Conservation (phyloP, 768 basidiomycete species). For the Tylopilus sp. region DNA sequence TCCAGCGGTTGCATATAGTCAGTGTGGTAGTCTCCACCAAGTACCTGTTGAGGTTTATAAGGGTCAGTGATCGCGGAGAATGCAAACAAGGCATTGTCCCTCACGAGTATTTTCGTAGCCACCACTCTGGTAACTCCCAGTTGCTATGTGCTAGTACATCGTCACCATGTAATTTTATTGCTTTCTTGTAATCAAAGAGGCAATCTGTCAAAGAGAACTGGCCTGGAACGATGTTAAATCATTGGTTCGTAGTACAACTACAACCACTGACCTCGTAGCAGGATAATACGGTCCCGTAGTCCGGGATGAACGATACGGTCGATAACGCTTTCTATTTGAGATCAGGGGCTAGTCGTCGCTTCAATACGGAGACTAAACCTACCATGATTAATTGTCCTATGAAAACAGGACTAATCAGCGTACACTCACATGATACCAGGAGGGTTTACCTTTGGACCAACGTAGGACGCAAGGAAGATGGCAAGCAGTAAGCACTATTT, state of each 20-base stretch:
- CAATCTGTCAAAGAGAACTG: conserved; percentile 81
- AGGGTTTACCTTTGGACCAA: conserved; percentile 69
- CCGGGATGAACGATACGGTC: conserved; percentile 89
- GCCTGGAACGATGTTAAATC: conserved; percentile 39
- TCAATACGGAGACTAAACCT: conserved; percentile 14
- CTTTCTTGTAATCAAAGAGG: conserved; percentile 64
- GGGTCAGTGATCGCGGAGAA: not conserved
- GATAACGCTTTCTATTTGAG: conserved; percentile 73
- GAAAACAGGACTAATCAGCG: conserved; percentile 5
- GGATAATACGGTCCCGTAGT: conserved; percentile 86
- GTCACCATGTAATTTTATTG: conserved; percentile 80
- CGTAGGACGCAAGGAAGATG: conserved; percentile 83
- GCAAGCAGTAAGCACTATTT: conserved; percentile 84
- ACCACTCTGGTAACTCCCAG: conserved; percentile 86
- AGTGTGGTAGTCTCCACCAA: conserved; percentile 73
- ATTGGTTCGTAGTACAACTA: conserved; percentile 18
- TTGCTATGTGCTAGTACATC: conserved; percentile 87
- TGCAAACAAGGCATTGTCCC: not conserved
- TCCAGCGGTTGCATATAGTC: conserved; percentile 80
- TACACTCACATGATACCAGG: not conserved
- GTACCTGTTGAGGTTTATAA: conserved; percentile 45
- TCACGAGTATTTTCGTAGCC: conserved; percentile 81
- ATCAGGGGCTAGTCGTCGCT: conserved; percentile 8
- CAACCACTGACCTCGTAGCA: conserved; percentile 59
- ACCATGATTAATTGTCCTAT: conserved; percentile 84